phyloP scores from a whole-genome alignment of 2,329 filamentous ascomycete genomes.

The Raffaelea arxii region DNA sequence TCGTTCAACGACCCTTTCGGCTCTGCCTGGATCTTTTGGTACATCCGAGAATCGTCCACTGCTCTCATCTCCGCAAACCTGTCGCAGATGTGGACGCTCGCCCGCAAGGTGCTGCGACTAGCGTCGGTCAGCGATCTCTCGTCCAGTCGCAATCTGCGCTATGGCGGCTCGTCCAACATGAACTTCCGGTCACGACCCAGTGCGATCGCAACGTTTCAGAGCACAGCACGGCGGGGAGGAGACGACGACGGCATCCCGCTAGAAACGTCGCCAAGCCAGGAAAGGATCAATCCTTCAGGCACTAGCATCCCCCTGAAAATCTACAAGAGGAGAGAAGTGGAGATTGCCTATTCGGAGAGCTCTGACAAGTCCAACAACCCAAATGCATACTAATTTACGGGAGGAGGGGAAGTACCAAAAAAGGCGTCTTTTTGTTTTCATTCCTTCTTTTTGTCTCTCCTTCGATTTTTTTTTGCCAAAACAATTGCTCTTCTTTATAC shows the following conservation, averaged over 20 bases:
- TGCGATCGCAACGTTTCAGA: constrained; percentile 4
- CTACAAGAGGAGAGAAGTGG: constrained; percentile 13
- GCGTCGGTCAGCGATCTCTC: constrained; percentile 22
- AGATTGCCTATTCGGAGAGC: not conserved
- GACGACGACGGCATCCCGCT: not conserved
- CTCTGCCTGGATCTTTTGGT: constrained; percentile 31
- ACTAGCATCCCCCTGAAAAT: constrained; percentile 16
- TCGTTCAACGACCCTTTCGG: constrained; percentile 29
- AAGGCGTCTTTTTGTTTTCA: too few species aligned
- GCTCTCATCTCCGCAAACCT: constrained; percentile 34
- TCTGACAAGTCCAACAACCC: not conserved
- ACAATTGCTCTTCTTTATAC: too few species aligned
- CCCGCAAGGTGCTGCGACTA: constrained; percentile 27
- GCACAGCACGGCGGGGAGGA: not conserved
- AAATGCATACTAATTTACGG: not conserved
- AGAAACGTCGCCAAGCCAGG: constrained; percentile 23
- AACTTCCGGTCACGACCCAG: constrained; percentile 17
- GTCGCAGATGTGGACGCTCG: constrained; percentile 31
- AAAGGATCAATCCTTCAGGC: constrained; percentile 22
- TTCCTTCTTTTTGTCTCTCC: too few species aligned
- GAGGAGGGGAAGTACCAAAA: too few species aligned
- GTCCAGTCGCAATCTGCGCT: constrained; percentile 16
- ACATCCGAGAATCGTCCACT: constrained; percentile 34
- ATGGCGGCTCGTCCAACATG: constrained; percentile 2
- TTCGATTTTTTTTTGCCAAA: too few species aligned